phyloP scores from a whole-genome alignment of 2,329 filamentous ascomycete genomes.

The Tothia fuscella region DNA sequence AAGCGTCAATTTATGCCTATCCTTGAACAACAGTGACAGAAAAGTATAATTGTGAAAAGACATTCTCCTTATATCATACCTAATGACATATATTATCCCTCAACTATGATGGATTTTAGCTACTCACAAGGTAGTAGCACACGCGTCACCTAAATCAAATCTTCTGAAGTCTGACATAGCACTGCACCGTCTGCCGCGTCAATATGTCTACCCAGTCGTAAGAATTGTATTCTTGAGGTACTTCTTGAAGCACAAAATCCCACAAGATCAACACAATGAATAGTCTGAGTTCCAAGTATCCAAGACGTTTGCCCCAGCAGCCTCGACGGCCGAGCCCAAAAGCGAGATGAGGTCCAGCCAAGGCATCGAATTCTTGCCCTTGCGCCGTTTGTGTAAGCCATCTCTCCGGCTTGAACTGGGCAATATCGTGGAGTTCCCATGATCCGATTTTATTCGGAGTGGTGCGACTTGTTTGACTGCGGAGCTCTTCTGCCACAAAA shows the following conservation, averaged over 20 bases:
- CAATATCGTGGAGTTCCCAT: slow-evolving; percentile 20
- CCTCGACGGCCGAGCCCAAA: slow-evolving; percentile 19
- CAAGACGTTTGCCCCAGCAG: slow-evolving; percentile 20
- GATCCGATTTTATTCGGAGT: slow-evolving; percentile 17
- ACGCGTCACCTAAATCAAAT: no score
- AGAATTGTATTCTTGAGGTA: background rate
- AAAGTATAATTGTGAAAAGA: no score
- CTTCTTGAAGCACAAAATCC: slow-evolving; percentile 15
- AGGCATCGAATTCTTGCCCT: slow-evolving; percentile 16
- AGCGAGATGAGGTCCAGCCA: slow-evolving; percentile 16
- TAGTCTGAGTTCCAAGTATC: slow-evolving; percentile 15
- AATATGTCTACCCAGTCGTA: background rate
- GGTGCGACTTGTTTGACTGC: slow-evolving; percentile 20
- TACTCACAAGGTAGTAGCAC: no score
- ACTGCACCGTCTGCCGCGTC: background rate
- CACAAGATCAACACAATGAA: slow-evolving; percentile 15
- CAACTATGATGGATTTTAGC: no score
- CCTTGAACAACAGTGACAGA: no score
- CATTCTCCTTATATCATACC: no score
- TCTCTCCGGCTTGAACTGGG: slow-evolving; percentile 27
- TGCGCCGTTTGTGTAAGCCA: slow-evolving; percentile 25
- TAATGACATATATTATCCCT: no score
- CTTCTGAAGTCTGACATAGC: background rate
- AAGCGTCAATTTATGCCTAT: no score
- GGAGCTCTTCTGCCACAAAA: slow-evolving; percentile 18